These are phyloP conservation scores for Candida khao-thaluensis DNA, from an alignment of 805 yeast species.

Conservation along the genomic window DNA sequence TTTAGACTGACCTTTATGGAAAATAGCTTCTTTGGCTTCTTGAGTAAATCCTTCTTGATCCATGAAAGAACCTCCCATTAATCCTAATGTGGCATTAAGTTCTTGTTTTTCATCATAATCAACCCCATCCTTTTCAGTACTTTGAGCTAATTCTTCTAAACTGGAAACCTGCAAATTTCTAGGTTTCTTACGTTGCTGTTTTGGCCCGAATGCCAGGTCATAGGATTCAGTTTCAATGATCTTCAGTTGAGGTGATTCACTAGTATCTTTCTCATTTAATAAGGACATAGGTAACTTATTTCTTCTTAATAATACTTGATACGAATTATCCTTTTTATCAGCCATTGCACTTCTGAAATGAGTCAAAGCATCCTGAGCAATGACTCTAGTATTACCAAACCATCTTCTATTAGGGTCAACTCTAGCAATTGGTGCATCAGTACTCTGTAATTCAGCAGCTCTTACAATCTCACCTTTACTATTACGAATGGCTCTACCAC, in stretches of 20 bases:
- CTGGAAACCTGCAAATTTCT: conserved; percentile 68
- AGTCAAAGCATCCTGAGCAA: conserved; percentile 91
- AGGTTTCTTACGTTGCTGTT: conserved; percentile 90
- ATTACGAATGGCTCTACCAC: conserved; percentile 84
- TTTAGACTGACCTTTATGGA: conserved; percentile 95
- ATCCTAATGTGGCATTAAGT: conserved; percentile 69
- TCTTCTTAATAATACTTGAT: conserved; percentile 82
- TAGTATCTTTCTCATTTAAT: conserved; percentile 79
- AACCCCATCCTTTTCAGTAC: conserved; percentile 55
- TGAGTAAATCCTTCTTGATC: conserved; percentile 79
- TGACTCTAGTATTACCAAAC: conserved; percentile 97
- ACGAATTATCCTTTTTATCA: conserved; percentile 74
- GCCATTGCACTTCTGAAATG: conserved; percentile 95
- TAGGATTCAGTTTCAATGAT: conserved; percentile 88
- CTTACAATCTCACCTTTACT: conserved; percentile 81
- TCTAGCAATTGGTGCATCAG: conserved; percentile 85
- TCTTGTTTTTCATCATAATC: conserved; percentile 74
- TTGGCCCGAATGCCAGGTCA: conserved; percentile 86
- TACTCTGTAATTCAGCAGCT: conserved; percentile 86
- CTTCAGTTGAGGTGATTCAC: conserved; percentile 72
- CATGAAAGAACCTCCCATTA: conserved; percentile 64
- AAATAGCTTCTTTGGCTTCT: conserved; percentile 93
- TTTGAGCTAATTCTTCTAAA: conserved; percentile 72
- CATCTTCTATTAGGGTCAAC: conserved; percentile 95
- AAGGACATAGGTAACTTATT: conserved; percentile 95